Base-by-base conservation (phyloP, 805 yeast genomes). In the Wickerhamiella australiensis region DNA sequence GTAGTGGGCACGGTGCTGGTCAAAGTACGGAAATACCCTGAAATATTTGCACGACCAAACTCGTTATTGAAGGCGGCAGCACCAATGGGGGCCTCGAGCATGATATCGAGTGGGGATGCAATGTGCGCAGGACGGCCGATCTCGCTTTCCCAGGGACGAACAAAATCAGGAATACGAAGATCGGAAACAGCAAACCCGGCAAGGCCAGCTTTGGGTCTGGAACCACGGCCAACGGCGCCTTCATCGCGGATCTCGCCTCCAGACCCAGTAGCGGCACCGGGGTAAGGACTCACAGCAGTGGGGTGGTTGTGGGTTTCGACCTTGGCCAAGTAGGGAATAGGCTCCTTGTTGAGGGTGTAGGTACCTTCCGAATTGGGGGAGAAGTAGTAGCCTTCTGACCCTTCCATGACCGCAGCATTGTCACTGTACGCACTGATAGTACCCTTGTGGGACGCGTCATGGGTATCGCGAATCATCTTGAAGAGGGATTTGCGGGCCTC, bases 231-330 rank as follows among this genome's bases (percentile, higher is more conserved):
- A 22, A 92, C 95, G 26, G 99, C 98, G 70, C 96, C 98, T 71
- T 92, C 99, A 68, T 92, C 99, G 75, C 99, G 85, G 61, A 92
- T 92, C 69, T 92, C 99, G 72, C 99, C 99, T 66, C 99, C 99
- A 9, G 97, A 88, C 55, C 99, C 99, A 12, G 99, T 92, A 40
- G 99, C 95, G 27, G 99, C 99, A 67, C 99, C 99, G 2, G 98
- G 88, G 69, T 86, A 92, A 37, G 99, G 99, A 21, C 97, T 90
- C 4, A 92, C 96, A 0, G 98, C 98, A 22, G 99, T 92, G 50
- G 99, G 99, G 67, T 92, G 99, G 70, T 92, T 92, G 67, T 92
- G 99, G 22, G 99, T 92, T 69, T 92, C 99, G 47, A 92, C 98
- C 66, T 92, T 92, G 62, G 88, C 85, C 57, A 92, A 71, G 61